phyloP scores from a whole-genome alignment of 2,329 filamentous ascomycete species.

The Cercospora zeina region DNA sequence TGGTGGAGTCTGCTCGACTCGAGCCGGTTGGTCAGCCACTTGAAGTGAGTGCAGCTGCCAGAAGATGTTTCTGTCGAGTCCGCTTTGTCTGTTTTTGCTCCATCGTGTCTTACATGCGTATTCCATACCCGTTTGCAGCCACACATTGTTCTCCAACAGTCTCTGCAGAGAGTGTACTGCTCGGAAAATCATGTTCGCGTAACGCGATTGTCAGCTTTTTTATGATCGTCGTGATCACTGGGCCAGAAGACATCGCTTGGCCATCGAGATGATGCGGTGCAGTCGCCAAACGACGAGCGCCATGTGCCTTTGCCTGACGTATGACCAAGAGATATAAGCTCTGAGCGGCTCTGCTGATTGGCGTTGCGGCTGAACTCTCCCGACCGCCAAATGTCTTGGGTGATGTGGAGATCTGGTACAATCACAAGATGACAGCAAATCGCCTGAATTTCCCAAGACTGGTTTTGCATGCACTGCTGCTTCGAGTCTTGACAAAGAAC shows the following conservation, averaged over 20 bases:
- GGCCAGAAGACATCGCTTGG: constrained; percentile 12
- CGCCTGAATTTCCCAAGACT: neutral
- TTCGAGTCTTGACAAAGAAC: neutral
- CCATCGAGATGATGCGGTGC: constrained; percentile 19
- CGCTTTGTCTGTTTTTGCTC: neutral
- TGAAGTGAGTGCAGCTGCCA: neutral
- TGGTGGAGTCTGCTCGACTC: neutral
- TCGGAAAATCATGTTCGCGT: neutral
- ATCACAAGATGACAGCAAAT: neutral
- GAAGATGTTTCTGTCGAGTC: neutral
- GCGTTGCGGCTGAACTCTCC: constrained; percentile 2
- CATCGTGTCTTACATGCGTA: neutral
- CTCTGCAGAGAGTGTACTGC: neutral
- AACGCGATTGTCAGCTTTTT: neutral
- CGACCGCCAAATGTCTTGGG: constrained; percentile 8
- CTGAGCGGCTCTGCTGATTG: constrained; percentile 2
- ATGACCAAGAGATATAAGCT: constrained; percentile 21
- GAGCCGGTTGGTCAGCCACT: constrained; percentile 1
- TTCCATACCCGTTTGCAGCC: neutral
- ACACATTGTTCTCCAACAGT: neutral
- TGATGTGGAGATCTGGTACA: neutral
- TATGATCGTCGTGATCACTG: neutral
- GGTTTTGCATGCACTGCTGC: neutral
- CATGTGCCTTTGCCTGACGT: constrained; percentile 17
- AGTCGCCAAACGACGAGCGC: neutral